phyloP scores from a whole-genome alignment of 495 filamentous ascomycete species.

The Penicillium maclennaniae region DNA sequence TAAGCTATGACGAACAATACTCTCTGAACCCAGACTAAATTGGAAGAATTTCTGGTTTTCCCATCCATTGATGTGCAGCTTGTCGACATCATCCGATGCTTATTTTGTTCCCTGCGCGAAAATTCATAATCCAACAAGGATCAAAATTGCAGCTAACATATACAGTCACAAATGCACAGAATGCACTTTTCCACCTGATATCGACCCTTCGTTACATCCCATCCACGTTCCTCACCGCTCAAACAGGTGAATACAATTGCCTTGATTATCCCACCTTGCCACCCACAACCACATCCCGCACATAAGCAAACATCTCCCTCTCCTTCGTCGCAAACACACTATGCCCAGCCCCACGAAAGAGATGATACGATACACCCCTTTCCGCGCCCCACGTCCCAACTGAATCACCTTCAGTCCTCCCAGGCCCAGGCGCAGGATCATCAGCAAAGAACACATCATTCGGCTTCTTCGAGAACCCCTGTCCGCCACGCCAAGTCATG shows the following conservation, averaged over 20 bases:
- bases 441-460: slow-evolving; percentile 20
- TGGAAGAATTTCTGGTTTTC: slow-evolving; percentile 4
- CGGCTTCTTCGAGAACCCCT: slow-evolving; percentile 27
- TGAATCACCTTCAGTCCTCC: neutral
- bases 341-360: slow-evolving; percentile 34
- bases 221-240: neutral
- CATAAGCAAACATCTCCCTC: slow-evolving; percentile 38
- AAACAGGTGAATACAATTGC: neutral
- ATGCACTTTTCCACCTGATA: neutral
- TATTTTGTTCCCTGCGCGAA: neutral
- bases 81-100: slow-evolving; percentile 24
- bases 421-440: slow-evolving; percentile 18
- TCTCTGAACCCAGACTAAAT: slow-evolving; percentile 13
- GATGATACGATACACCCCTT: slow-evolving; percentile 35
- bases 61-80: slow-evolving; percentile 11
- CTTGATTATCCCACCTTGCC: neutral
- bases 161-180: neutral
- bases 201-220: neutral
- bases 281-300: slow-evolving; percentile 36
- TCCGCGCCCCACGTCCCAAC: slow-evolving; percentile 30
- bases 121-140: neutral
- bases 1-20: slow-evolving; percentile 15
- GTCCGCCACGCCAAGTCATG: slow-evolving; percentile 35
- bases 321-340: slow-evolving; percentile 34
- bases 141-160: neutral